Percentiles rank a stretch among this genome's conserved stretches.
phyloP scores from a whole-genome alignment of 2,329 filamentous ascomycete genomes.

The Aspergillus aculeatinus region DNA sequence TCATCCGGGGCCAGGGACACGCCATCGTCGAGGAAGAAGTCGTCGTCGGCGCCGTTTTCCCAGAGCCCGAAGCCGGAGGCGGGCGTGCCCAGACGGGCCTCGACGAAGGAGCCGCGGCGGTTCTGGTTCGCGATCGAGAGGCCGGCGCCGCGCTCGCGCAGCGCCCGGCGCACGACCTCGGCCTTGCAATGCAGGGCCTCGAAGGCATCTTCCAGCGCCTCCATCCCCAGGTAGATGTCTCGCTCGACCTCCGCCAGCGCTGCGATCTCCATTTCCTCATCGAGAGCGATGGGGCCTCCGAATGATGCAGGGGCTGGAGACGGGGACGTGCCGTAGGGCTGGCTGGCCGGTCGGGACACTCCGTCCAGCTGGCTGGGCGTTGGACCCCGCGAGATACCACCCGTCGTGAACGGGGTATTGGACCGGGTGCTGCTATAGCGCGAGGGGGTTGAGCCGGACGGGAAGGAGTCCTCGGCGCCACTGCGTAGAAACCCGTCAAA shows the following conservation, averaged over 20 bases:
- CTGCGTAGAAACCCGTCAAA: slow-evolving; percentile 97
- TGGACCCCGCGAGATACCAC: slow-evolving; percentile 35
- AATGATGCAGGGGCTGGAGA: slow-evolving; percentile 63
- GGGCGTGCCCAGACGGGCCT: slow-evolving; percentile 45
- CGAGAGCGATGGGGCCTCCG: slow-evolving; percentile 77
- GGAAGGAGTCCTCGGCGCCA: slow-evolving; percentile 66
- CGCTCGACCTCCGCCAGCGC: slow-evolving; percentile 87
- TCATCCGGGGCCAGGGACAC: slow-evolving; percentile 49
- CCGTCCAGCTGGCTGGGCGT: slow-evolving; percentile 38
- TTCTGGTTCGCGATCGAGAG: slow-evolving; percentile 55
- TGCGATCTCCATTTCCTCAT: slow-evolving; percentile 91
- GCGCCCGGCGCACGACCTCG: slow-evolving; percentile 72
- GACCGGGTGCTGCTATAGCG: slow-evolving; percentile 43
- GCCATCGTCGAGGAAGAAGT: slow-evolving; percentile 46
- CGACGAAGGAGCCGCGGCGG: slow-evolving; percentile 43
- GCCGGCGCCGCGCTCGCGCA: slow-evolving; percentile 80
- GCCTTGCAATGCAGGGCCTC: slow-evolving; percentile 85
- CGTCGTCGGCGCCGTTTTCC: slow-evolving; percentile 46
- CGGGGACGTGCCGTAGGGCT: slow-evolving; percentile 40
- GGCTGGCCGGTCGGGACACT: slow-evolving; percentile 44
- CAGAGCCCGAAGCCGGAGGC: slow-evolving; percentile 36
- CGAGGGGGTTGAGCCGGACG: slow-evolving; percentile 24
- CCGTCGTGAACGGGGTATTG: slow-evolving; percentile 33
- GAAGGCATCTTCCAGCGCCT: slow-evolving; percentile 89
- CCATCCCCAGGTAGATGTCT: slow-evolving; percentile 92